Evolutionary conservation across 441 rosid species (phyloP).

Genomic region (Syzygium syzygioides): DNA sequence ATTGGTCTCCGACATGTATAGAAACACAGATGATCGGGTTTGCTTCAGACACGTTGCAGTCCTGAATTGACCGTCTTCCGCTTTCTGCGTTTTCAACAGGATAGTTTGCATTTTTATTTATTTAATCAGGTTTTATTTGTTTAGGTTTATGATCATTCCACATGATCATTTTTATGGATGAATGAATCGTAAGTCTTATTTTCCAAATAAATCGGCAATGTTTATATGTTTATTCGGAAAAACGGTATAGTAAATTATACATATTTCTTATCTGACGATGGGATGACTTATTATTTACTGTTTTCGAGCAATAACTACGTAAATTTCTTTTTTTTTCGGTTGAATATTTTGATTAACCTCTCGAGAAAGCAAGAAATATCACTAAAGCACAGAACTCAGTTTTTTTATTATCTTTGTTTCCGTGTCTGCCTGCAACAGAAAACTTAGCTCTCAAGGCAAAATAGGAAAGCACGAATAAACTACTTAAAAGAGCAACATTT

Average conservation of each 20-base stretch:
- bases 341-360: background rate
- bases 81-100: background rate
- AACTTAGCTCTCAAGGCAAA: background rate
- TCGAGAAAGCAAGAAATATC: background rate
- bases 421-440: background rate
- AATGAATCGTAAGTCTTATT: background rate
- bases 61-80: background rate
- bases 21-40: background rate
- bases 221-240: background rate
- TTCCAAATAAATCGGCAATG: background rate
- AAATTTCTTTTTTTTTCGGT: no score
- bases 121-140: background rate
- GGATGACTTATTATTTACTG: no score
- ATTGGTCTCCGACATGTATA: background rate
- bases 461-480: background rate
- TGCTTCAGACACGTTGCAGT: background rate
- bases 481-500: background rate
- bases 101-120: background rate
- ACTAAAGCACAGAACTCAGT: background rate
- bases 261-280: background rate
- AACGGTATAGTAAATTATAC: background rate
- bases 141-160: background rate
- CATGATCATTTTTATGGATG: background rate
- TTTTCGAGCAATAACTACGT: background rate
- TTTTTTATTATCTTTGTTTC: background rate